Base-by-base conservation (phyloP, 164 flowering plant species). In the Cinnamomum micranthum region DNA sequence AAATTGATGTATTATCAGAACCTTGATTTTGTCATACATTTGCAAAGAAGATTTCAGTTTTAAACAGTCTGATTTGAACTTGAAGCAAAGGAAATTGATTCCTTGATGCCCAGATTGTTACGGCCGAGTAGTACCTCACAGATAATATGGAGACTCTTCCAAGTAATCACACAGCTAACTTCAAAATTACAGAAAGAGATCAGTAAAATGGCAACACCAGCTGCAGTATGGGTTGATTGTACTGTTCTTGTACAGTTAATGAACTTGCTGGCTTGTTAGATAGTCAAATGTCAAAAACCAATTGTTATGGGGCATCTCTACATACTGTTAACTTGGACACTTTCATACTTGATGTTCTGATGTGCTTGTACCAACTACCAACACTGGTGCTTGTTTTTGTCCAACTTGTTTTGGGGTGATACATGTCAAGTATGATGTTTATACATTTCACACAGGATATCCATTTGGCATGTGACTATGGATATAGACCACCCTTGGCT, bases 41-140 rank as follows among this genome's bases (percentile, higher is more conserved):
- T 25, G 20, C 59, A 19, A n/a, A 60, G 31, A 47, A 33, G n/a
- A n/a, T 64, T 70, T 58, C 33, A 28, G 13, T 62, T 22, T 4
- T 10, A 27, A 33, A 23, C 9, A 11, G 52, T 58, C 31, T 50
- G 47, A 7, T 41, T 58, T 66, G 5, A 31, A 19, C 47, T 13
- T 24, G 50, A 25, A 17, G 62, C 68, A 68, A 69, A 71, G 70
- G 66, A 73, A 68, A 58, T 59, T 17, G 31, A 14, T 28, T 68
- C 65, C 24, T 71, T 51, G 73, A 52, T 31, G 41, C 69, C 59
- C 72, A 72, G 78, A 65, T 77, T 41, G 31, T 72, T 71, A 55
- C 35, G 47, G 50, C 17, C 62, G 69, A 60, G 73, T 35, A 60
- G 73, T 35, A 59, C 51, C 52, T 69, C 66, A 68, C 24, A 69